Evolutionary conservation across 2,329 filamentous ascomycete genomes (phyloP).

Genomic region (Nemania abortiva): DNA sequence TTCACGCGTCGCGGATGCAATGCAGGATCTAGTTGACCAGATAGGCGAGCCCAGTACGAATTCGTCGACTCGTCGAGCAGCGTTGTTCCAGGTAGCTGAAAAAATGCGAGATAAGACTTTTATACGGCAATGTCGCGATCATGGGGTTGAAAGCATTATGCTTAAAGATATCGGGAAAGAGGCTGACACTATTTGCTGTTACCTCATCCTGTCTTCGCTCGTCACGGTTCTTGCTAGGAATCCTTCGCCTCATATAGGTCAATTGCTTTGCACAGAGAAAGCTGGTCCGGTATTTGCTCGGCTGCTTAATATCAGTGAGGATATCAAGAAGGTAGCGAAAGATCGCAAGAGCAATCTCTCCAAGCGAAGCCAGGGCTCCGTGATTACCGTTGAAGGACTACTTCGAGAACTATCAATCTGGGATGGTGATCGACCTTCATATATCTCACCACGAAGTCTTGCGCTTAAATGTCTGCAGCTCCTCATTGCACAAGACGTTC

Average conservation of each 20-base stretch:
- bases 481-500: constrained; percentile 64
- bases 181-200: constrained; percentile 71
- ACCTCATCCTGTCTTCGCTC: constrained; percentile 73
- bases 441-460: constrained; percentile 72
- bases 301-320: constrained; percentile 65
- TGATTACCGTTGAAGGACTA: constrained; percentile 66
- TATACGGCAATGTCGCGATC: constrained; percentile 77
- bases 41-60: constrained; percentile 64
- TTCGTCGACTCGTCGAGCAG: constrained; percentile 66
- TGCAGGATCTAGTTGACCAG: constrained; percentile 72
- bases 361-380: constrained; percentile 68
- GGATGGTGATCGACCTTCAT: constrained; percentile 63
- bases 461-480: constrained; percentile 73
- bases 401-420: constrained; percentile 70
- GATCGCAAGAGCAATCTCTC: constrained; percentile 78
- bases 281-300: constrained; percentile 66
- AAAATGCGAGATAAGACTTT: constrained; percentile 73
- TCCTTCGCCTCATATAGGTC: constrained; percentile 69
- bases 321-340: constrained; percentile 71
- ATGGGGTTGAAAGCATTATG: constrained; percentile 77
- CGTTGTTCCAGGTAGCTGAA: constrained; percentile 69
- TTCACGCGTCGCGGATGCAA: constrained; percentile 73
- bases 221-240: constrained; percentile 71
- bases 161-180: constrained; percentile 71
- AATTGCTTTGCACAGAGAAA: constrained; percentile 67